Base-by-base conservation (phyloP, 2,329 filamentous ascomycete species). In the Chrysoporthe austroafricana region DNA sequence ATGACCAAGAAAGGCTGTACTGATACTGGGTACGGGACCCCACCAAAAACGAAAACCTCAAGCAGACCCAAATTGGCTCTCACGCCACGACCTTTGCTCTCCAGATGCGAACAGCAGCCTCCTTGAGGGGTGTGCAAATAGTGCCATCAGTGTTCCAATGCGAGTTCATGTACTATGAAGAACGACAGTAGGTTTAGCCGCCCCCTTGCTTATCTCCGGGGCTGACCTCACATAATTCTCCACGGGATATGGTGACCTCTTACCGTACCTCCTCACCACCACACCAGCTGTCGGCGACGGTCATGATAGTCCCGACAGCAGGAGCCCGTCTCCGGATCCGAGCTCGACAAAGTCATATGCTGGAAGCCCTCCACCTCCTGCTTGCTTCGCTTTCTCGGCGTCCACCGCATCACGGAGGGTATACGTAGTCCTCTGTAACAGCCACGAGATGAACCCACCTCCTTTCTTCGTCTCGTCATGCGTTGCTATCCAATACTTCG, bases 401-500 rank as follows among this genome's bases (percentile, higher is more conserved):
- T 78, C 75, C 3, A 81, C 77, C 8, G 80, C 79, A 54, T 84
- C 81, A 4, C 76, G 74, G 13, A 86, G 70, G 1, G 76, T 80
- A 67, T 84, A 82, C n/a, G 73, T 70, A 64, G 80, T 83, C 63
- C 83, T 73, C 54, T 75, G 75, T 63, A 88, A 72, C 52, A 89
- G 81, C 69, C 78, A 76, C 77, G 85, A 82, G 11, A 90, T 83
- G 5, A 90, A 71, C 0, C 88, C 88, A 0, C 82, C 82, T 0
- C 86, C 88, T 64, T 76, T 82, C 76, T 90, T 90, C 4, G 85
- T 78, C 75, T 90, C 88, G 71, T 90, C 88, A 71, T 91, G 88
- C 36, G 89, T 91, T 0, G 83, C 84, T 21, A 91, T 77, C 89
- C 88, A 91, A 72, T 90, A 91, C 71, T 80, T 84, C 0, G 87